These are phyloP conservation scores for Clarkia xantiana DNA, from an alignment of 345 rosid genomes.

Conservation along the genomic window DNA sequence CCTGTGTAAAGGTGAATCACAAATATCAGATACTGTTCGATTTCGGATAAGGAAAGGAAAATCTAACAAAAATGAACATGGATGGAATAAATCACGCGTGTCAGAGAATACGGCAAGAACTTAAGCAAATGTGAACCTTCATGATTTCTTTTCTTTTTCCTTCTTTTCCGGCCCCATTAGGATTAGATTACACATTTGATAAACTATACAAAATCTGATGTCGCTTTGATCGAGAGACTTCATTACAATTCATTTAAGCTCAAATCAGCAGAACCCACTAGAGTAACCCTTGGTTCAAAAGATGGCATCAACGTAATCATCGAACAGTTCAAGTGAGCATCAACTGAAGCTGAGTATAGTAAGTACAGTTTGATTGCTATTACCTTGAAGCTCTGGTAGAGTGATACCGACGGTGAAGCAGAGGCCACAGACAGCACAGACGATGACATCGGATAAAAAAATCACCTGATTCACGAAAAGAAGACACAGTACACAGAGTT, in stretches of 20 bases:
- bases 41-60: constrained; percentile 1
- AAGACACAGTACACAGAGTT: neutral
- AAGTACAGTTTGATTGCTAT: neutral
- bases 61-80: neutral
- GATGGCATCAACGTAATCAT: too few species aligned
- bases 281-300: neutral
- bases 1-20: constrained; percentile 18
- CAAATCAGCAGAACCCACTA: neutral
- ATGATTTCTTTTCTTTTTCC: too few species aligned
- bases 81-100: neutral
- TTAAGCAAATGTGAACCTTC: too few species aligned
- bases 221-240: too few species aligned
- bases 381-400: constrained; percentile 48
- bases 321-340: neutral
- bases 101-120: too few species aligned
- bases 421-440: constrained; percentile 45
- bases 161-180: too few species aligned
- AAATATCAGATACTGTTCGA: constrained; percentile 3
- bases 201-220: too few species aligned
- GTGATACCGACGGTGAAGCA: constrained; percentile 23
- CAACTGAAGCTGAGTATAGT: neutral
- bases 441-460: constrained; percentile 32
- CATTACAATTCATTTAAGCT: too few species aligned
- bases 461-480: constrained; percentile 8
- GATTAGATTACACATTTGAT: too few species aligned